phyloP scores from a whole-genome alignment of 2,329 filamentous ascomycete species.

The Apiospora arundinis region DNA sequence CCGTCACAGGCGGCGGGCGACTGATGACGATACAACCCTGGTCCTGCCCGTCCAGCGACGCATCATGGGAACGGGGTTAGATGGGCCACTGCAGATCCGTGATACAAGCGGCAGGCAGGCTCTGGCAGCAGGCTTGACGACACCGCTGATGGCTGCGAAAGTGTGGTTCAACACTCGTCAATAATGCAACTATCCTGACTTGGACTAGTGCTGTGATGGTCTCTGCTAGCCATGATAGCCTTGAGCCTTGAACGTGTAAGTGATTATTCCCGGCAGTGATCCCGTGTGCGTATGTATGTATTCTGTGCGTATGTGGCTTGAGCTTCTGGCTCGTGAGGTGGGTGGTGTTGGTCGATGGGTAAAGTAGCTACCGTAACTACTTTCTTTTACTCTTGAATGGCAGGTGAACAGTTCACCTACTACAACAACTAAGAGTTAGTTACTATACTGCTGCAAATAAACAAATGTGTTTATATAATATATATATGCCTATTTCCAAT shows the following conservation, averaged over 20 bases:
- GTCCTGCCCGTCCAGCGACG: not conserved
- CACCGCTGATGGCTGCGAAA: not conserved
- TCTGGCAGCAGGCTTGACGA: not conserved
- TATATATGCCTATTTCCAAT: not conserved
- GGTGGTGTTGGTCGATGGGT: not conserved
- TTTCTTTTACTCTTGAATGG: not conserved
- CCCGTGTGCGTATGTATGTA: not conserved
- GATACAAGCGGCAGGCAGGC: not conserved
- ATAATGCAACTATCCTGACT: not conserved
- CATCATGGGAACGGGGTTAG: not conserved
- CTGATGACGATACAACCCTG: not conserved
- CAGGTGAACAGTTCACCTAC: not conserved
- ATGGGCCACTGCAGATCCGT: conserved; percentile 9
- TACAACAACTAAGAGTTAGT: not conserved
- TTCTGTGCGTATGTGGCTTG: not conserved
- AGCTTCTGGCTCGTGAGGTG: not conserved
- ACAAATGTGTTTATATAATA: too few relatives aligned
- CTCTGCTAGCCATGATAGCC: not conserved
- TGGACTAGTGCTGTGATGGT: not conserved
- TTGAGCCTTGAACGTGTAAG: not conserved
- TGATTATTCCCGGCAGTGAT: not conserved
- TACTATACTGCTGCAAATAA: too few relatives aligned
- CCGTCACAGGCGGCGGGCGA: too few relatives aligned
- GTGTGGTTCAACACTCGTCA: not conserved
- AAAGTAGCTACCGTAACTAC: too few relatives aligned